Evolutionary conservation across 2,329 filamentous ascomycete species (phyloP).

Genomic region (Uncinocarpus reesii): DNA sequence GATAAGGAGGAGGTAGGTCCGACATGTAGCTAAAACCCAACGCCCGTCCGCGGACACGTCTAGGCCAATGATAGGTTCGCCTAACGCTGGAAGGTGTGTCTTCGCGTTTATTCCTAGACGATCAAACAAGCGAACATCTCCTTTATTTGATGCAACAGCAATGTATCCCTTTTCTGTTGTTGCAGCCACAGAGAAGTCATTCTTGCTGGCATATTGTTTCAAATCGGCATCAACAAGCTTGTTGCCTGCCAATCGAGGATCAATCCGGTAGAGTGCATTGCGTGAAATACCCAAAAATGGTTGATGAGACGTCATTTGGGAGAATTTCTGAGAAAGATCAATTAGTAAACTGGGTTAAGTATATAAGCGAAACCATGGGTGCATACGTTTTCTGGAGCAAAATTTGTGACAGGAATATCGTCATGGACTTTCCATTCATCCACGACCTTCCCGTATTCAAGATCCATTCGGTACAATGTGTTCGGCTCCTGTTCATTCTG

Average conservation of each 20-base stretch:
- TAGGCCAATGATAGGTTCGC: slow-evolving; percentile 86
- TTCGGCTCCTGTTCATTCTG: slow-evolving; percentile 77
- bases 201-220: slow-evolving; percentile 95
- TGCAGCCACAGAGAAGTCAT: slow-evolving; percentile 87
- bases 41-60: slow-evolving; percentile 92
- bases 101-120: slow-evolving; percentile 94
- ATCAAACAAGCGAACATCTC: slow-evolving; percentile 93
- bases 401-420: slow-evolving; percentile 82
- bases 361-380: not conserved
- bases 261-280: slow-evolving; percentile 87
- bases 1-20: slow-evolving; percentile 87
- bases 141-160: slow-evolving; percentile 94
- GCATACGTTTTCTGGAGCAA: slow-evolving; percentile 72
- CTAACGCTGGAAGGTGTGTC: slow-evolving; percentile 88
- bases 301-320: slow-evolving; percentile 90
- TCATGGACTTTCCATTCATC: slow-evolving; percentile 99
- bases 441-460: slow-evolving; percentile 94
- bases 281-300: slow-evolving; percentile 88
- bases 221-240: slow-evolving; percentile 89
- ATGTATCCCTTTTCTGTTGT: slow-evolving; percentile 96
- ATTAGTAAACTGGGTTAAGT: slow-evolving; percentile 22
- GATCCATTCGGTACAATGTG: slow-evolving; percentile 90
- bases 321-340: slow-evolving; percentile 67
- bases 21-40: slow-evolving; percentile 89
- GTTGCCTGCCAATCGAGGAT: slow-evolving; percentile 77